Evolutionary conservation across 495 filamentous ascomycete genomes (phyloP), one percentile per base, ranked within the genome.

Genomic region (Platismatia glauca): DNA sequence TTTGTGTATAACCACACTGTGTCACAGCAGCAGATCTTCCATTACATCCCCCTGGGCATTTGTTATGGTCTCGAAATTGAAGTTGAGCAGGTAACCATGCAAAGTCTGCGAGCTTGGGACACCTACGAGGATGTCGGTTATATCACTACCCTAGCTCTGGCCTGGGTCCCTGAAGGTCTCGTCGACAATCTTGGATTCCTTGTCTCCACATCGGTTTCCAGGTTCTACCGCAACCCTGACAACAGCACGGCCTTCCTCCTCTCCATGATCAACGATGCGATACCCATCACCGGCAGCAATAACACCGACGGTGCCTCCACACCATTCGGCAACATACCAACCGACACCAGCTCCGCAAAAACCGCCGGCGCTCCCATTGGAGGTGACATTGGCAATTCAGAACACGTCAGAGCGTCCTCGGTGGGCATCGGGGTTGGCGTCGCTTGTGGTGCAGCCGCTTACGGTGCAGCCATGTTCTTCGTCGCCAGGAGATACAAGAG

Each of bases 391-490:
- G 74, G 73, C 73, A 77, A 73, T 55, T 80, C 83, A 37, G 73
- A 76, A 46, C 77, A 81, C 31, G 83, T 90, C 57, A 82, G 82
- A 58, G 83, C 84, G 60, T 89, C 87, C 69, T 93, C 88, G n/a
- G 88, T 90, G 55, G 91, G 87, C 66, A 90, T 97, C 71, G 89
- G 85, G 55, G 76, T 86, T 55, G 89, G 87, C 68, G 87, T 89
- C 58, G 83, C 91, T 37, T 84, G 81, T 48, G 90, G 91, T 69
- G 90, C 90, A 20, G 86, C 86, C 53, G 88, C 86, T n/a, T 98
- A 98, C 68, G 95, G 92, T 71, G 93, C 89, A n/a, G 95, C 90
- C 72, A 97, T 98, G 94, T 95, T 97, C 76, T 88, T 92, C 72
- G 83, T 97, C 66, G 94, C 94, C 31, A 84, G 95, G 53, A 82